Base-by-base conservation (phyloP, 805 yeast genomes). In the Pichia scutulata region DNA sequence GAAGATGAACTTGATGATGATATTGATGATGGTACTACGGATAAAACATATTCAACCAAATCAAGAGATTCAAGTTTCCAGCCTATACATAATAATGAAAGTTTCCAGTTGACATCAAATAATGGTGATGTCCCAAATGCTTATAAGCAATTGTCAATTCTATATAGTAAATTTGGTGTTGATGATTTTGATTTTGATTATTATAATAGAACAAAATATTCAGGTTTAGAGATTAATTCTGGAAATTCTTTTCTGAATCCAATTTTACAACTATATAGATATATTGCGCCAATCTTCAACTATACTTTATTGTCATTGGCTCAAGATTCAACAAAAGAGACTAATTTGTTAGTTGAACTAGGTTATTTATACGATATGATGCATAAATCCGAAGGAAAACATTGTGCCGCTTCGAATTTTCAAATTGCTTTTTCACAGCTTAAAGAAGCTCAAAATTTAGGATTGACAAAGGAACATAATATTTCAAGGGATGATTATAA, bases 361-460 rank as follows among this genome's bases (percentile, higher is more conserved):
- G 99, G 97, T 0, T 88, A 89, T 55, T 69, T 95, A 14, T 88
- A 81, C 67, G 98, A 95, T 61, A 92, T 93, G 99, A 76, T 92
- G 68, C 76, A 75, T 41, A 86, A 87, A 63, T 89, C 96, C 0
- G 68, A 76, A 14, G 93, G 95, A 0, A 76, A 78, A 39, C 87
- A 86, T 57, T 89, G 92, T 59, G 79, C 87, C 39, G 84, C 96
- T 0, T 73, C 89, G 2, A 93, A 93, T 62, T 89, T 92, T 60
- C 84, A 81, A 56, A 69, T 72, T 36, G 63, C 79, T 4, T 61
- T 85, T 39, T 70, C 73, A 10, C 63, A 74, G 1, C 63, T 72
- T 7, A 73, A 75, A 1, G 78, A 78, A 30, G 86, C 87, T 0
- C 61, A 68, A 19, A 69, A 70, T 4, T 61, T 76, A 28, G 83